Base-by-base conservation (phyloP, 305 asterid species). In the Petunia hybrid region DNA sequence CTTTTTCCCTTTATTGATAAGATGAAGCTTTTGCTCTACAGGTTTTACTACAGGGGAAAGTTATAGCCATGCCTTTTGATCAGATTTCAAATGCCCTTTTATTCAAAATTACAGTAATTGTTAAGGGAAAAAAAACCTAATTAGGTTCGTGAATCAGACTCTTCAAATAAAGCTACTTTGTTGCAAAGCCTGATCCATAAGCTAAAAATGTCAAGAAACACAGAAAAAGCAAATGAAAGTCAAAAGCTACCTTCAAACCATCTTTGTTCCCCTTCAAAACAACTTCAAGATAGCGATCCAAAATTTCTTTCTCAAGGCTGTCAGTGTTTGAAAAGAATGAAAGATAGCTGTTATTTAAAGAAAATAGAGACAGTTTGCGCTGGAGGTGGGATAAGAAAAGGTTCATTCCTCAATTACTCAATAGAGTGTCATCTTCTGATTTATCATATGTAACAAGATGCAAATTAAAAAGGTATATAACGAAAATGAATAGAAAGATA, bases 241-340 rank as follows among this genome's bases (percentile, higher is more conserved):
- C 13, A 76, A 66, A 39, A n/a, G 8, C 82, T 88, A 96, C 99
- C 98, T 96, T 96, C 88, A 96, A 83, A 5, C 99, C 99, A 81
- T 96, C 98, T 90, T 85, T 92, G 87, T 96, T 96, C 85, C 98
- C 98, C 89, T 93, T 96, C 85, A 96, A 77, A 87, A 96, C 98
- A 82, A 93, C 91, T 8, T 96, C 98, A 79, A 96, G 98, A 83
- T 96, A 96, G 75, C 98, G 97, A 83, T 96, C 98, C 79, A 90
- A 87, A 87, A 96, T 91, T 90, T 96, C 99, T 86, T 94, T 96
- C 97, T 96, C 99, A 90, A 94, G 86, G 80, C 98, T 96, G 92
- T 40, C 73, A 73, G 36, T 13, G 46, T 43, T 79, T 66, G 35
- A 79, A 69, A 82, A 73, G 80, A 83, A 38, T 76, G 64, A 4